Evolutionary conservation across 805 yeast genomes (phyloP), one percentile per base, ranked within the genome.

Genomic region (Candida piceae): DNA sequence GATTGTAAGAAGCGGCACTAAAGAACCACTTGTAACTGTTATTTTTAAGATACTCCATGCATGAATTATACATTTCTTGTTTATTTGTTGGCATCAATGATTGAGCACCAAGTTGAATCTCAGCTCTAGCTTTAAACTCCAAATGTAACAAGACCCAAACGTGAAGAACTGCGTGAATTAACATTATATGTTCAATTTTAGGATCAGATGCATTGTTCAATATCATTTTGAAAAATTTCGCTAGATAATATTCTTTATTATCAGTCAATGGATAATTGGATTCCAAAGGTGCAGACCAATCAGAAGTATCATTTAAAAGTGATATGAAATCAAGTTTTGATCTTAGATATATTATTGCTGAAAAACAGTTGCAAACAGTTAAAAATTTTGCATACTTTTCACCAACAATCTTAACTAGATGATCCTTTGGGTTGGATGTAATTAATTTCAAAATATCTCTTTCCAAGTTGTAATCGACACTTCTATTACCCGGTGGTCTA

Each of bases 401-500:
- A 11, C 50, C 53, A 4, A 49, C 41, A 10, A 44, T 11, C 1
- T 34, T 10, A 3, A 23, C 33, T 1, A 25, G 9, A 2, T 34
- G 35, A 13, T 27, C 16, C 0, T 31, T 30, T 5, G 35, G 9
- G n/a, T 41, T 39, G 4, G 19, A 16, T 18, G 43, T 29, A 20
- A 29, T 29, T 37, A 48, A 38, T 5, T 38, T 20, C 15, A 48
- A n/a, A 5, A 58, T 35, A 19, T 56, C 60, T 9, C 40, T 38
- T 31, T 55, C 57, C 13, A 58, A 32, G 16, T 41, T 42, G 27
- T 37, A 32, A 16, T 46, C 49, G 7, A 45, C 42, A 5, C 50
- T 48, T 25, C 61, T 39, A 24, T 51, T 55, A 16, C 50, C 50
- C 2, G 58, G 60, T 5, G 61, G 61, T n/a, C 62, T 38, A 40